Evolutionary conservation across 768 basidiomycete species (phyloP).

Genomic region (Russula dissimulans): DNA sequence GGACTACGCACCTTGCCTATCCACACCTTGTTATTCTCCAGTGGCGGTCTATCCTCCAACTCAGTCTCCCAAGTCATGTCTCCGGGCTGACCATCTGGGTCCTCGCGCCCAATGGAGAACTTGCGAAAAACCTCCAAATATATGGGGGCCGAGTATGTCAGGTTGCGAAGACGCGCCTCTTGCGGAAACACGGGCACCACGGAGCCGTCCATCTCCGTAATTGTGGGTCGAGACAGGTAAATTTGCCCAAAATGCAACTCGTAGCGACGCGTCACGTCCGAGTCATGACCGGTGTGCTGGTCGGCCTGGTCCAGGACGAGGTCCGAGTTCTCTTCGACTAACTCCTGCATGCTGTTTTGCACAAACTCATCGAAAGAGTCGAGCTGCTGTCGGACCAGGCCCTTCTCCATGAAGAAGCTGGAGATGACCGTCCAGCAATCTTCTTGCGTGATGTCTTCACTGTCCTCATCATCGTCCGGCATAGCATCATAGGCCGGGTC

Average conservation of each 20-base stretch:
- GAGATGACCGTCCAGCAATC: constrained; percentile 95
- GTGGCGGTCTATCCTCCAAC: constrained; percentile 44
- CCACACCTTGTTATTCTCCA: constrained; percentile 79
- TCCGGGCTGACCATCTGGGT: constrained; percentile 71
- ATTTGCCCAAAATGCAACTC: constrained; percentile 98
- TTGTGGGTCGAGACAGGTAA: constrained; percentile 89
- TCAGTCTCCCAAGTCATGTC: constrained; percentile 72
- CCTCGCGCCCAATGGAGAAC: constrained; percentile 70
- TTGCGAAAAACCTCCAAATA: constrained; percentile 94
- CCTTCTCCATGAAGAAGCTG: constrained; percentile 94
- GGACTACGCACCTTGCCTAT: constrained; percentile 71
- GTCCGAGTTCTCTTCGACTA: constrained; percentile 94
- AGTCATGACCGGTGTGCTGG: constrained; percentile 85
- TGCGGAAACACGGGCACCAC: constrained; percentile 94
- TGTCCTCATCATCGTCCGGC: constrained; percentile 44
- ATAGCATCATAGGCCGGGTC: constrained; percentile 48
- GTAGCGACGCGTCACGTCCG: constrained; percentile 79
- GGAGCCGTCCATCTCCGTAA: constrained; percentile 92
- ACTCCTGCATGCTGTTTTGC: constrained; percentile 98
- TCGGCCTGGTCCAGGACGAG: constrained; percentile 94
- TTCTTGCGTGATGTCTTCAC: constrained; percentile 81
- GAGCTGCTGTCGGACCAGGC: constrained; percentile 94
- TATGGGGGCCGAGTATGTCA: constrained; percentile 92
- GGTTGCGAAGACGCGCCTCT: constrained; percentile 87
- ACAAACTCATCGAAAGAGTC: constrained; percentile 99